A percentile compares a stretch with the other conserved stretches of the same genome.
These are phyloP conservation scores for Emericellopsis cladophorae DNA, from an alignment of 2,329 filamentous ascomycete species.

Conservation along the genomic window DNA sequence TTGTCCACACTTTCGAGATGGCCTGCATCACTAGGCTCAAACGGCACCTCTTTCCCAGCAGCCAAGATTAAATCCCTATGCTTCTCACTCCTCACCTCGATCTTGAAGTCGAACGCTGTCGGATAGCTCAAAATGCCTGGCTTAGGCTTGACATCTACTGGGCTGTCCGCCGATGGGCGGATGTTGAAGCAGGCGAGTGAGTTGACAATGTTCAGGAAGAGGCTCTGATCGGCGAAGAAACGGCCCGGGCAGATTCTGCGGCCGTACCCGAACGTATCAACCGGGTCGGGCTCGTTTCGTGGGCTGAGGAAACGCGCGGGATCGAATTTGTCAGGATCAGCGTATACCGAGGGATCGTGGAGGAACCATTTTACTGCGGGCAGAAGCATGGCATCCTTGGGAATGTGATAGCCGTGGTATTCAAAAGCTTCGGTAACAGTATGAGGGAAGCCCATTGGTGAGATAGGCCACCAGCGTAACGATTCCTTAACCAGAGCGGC, in stretches of 20 bases:
- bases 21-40: too few relatives aligned
- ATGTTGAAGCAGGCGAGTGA: constrained; percentile 27
- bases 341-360: constrained; percentile 57
- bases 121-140: constrained; percentile 3
- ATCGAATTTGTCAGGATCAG: constrained; percentile 19
- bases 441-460: constrained; percentile 21
- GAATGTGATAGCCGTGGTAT: constrained; percentile 13
- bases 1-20: too few relatives aligned
- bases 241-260: constrained; percentile 9
- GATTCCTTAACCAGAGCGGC: constrained; percentile 14
- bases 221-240: constrained; percentile 7
- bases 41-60: too few relatives aligned
- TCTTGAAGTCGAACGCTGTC: neutral
- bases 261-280: constrained; percentile 8
- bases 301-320: constrained; percentile 14
- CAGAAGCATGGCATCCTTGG: constrained; percentile 13
- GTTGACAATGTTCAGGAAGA: constrained; percentile 15
- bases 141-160: constrained; percentile 1
- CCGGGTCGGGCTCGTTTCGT: constrained; percentile 4
- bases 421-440: constrained; percentile 15
- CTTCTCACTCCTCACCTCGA: constrained; percentile 1
- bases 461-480: constrained; percentile 11
- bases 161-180: constrained; percentile 9
- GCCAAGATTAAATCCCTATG: neutral
- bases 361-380: constrained; percentile 21